These are phyloP conservation scores for Neofusicoccum kwambonambiense DNA, from an alignment of 2,329 filamentous ascomycete genomes.

Conservation along the genomic window DNA sequence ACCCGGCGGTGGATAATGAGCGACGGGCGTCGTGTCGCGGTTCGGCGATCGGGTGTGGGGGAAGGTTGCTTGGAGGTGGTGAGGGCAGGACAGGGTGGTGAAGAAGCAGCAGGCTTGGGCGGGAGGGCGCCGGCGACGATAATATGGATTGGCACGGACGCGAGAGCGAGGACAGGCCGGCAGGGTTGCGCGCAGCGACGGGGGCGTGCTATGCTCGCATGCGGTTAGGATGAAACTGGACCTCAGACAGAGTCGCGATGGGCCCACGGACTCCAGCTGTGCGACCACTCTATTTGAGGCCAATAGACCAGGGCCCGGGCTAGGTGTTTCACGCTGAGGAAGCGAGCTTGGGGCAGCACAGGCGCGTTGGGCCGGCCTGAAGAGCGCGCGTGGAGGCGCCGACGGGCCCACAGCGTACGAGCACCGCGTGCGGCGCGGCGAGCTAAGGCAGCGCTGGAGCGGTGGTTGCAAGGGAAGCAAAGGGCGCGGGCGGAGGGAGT, in stretches of 20 bases:
- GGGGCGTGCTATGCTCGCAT: slow-evolving; percentile 11
- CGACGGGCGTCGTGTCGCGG: background rate
- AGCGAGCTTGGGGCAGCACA: slow-evolving; percentile 13
- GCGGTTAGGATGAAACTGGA: slow-evolving; percentile 14
- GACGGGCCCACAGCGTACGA: slow-evolving; percentile 13
- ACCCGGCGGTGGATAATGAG: background rate
- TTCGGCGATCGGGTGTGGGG: slow-evolving; percentile 9
- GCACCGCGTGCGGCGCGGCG: slow-evolving; percentile 10
- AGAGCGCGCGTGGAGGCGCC: background rate
- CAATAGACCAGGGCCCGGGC: slow-evolving; percentile 15
- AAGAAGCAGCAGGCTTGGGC: slow-evolving; percentile 13
- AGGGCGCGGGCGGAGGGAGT: background rate
- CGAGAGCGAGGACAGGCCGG: slow-evolving; percentile 12
- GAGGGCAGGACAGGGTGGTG: slow-evolving; percentile 13
- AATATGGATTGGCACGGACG: slow-evolving; percentile 15
- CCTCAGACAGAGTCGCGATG: slow-evolving; percentile 14
- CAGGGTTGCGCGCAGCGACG: slow-evolving; percentile 4
- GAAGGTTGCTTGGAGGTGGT: slow-evolving; percentile 17
- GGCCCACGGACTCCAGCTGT: slow-evolving; percentile 16
- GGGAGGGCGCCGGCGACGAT: slow-evolving; percentile 15
- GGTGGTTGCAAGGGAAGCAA: background rate
- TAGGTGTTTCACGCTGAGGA: slow-evolving; percentile 16
- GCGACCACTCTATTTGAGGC: slow-evolving; percentile 14
- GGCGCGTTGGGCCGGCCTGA: slow-evolving; percentile 5
- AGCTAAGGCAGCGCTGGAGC: background rate